Evolutionary conservation across 2,329 filamentous ascomycete genomes (phyloP).

Genomic region (Elsinoe perseae): DNA sequence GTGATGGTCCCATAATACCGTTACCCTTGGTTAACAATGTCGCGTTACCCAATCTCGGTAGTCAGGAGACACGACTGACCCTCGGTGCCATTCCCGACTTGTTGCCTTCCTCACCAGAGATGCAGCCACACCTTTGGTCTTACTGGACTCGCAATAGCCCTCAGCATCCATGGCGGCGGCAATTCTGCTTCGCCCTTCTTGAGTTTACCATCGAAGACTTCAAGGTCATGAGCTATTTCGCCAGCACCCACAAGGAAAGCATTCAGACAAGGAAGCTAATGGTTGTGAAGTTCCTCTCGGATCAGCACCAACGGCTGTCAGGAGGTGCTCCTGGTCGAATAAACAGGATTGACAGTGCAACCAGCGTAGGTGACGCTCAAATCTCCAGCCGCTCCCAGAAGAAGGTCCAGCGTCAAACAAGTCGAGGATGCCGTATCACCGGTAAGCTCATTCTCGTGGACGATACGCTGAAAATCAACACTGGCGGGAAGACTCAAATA

Average conservation of each 20-base stretch:
- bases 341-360: neutral
- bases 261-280: conserved; percentile 10
- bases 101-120: neutral
- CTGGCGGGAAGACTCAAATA: conserved; percentile 36
- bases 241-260: conserved; percentile 34
- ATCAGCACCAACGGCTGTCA: neutral
- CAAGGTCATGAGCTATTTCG: conserved; percentile 51
- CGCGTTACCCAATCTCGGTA: neutral
- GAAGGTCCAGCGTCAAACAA: conserved; percentile 47
- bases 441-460: conserved; percentile 44
- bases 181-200: conserved; percentile 58
- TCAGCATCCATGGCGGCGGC: conserved; percentile 48
- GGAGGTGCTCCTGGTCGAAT: neutral
- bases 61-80: conserved; percentile 5
- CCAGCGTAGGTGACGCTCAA: neutral
- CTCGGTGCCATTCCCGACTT: neutral
- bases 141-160: conserved; percentile 31
- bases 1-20: conserved; percentile 31
- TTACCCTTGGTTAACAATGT: conserved; percentile 28
- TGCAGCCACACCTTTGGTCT: conserved; percentile 32
- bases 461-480: conserved; percentile 38
- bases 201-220: conserved; percentile 59
- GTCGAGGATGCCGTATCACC: conserved; percentile 41
- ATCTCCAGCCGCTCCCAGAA: conserved; percentile 24
- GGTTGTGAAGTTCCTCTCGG: conserved; percentile 2